Evolutionary conservation across 345 rosid genomes (phyloP), one percentile per base, ranked within the genome.

Genomic region (Aquilaria yunnanensis): DNA sequence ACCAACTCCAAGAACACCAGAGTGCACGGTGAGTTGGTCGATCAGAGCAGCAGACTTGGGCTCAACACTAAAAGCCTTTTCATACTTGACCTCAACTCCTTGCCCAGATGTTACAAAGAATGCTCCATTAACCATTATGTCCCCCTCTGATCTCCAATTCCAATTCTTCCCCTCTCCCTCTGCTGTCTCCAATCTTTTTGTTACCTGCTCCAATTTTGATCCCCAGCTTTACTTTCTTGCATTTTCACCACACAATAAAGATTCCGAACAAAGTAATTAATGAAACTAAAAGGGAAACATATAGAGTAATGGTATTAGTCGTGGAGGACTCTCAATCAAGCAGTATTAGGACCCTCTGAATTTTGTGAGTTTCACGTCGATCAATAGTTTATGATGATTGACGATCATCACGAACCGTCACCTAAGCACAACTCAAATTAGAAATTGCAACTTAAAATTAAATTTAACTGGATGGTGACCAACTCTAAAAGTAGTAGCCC

Each of bases 81-180:
- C 71, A 57, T 81, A 90, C 74, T 76, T 72, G 0, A 82, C 64
- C 55, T 85, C 73, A 41, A 79, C 2, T 2, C 84, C 84, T 10
- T 54, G 80, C 10, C 97, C 97, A 10, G 97, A 90, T 1, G 96
- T 83, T 58, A 90, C 96, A 54, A 90, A 90, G 71, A 78, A 90
- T 2, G 97, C 97, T 14, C 97, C 97, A 59, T 90, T 90, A 57
- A 74, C 78, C 89, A 90, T 69, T 11, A 85, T 6, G 80, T 90
- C 97, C 67, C 90, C 90, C 9, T 85, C 96, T 12, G 93, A 63
- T 54, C 97, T 81, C 97, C 97, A 90, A 57, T 90, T 90, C 97
- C 97, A 90, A 34, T 50, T 82, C 48, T 79, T 6, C 97, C 97
- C 87, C 8, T 81, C 82, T 10, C 68, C 63, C 65, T 85, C 96